These are phyloP conservation scores for Phytopythium cucurbitacearum DNA, from an alignment of 352 stramenopile genomes.

Conservation along the genomic window DNA sequence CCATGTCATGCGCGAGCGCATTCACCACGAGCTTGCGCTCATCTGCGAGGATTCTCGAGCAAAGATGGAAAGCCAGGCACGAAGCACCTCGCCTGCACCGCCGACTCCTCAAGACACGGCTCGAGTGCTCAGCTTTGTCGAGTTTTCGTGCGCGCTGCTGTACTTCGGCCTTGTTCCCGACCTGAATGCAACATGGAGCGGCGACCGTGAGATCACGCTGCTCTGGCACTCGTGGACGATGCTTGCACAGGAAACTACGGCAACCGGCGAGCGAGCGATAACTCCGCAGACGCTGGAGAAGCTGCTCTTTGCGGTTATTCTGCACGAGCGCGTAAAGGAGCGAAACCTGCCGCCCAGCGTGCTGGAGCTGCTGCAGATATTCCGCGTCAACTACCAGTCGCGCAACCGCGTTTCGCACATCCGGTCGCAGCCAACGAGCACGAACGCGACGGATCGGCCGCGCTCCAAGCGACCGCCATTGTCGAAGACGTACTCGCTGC, in stretches of 20 bases:
- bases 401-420: constrained; percentile 13
- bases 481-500: constrained; percentile 17
- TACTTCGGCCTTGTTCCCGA: constrained; percentile 53
- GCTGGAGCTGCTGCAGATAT: constrained; percentile 18
- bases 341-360: constrained; percentile 6
- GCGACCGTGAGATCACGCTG: constrained; percentile 25
- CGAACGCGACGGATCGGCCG: too few species aligned
- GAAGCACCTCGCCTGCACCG: neutral
- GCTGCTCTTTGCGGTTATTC: constrained; percentile 19
- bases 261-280: neutral
- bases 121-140: constrained; percentile 26
- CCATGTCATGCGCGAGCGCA: constrained; percentile 29
- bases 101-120: neutral
- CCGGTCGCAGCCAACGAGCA: too few species aligned
- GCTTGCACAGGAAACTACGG: constrained; percentile 12
- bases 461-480: too few species aligned
- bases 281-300: constrained; percentile 10
- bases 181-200: constrained; percentile 29
- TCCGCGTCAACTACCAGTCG: constrained; percentile 31
- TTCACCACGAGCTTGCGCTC: constrained; percentile 29
- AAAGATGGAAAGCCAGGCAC: constrained; percentile 1
- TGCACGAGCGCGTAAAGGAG: constrained; percentile 7
- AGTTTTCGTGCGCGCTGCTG: constrained; percentile 54
- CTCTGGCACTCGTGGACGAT: constrained; percentile 51
- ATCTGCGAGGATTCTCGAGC: constrained; percentile 21